Evolutionary conservation across 352 stramenopile species (phyloP).

Genomic region (Globisporangium acanthophoron): DNA sequence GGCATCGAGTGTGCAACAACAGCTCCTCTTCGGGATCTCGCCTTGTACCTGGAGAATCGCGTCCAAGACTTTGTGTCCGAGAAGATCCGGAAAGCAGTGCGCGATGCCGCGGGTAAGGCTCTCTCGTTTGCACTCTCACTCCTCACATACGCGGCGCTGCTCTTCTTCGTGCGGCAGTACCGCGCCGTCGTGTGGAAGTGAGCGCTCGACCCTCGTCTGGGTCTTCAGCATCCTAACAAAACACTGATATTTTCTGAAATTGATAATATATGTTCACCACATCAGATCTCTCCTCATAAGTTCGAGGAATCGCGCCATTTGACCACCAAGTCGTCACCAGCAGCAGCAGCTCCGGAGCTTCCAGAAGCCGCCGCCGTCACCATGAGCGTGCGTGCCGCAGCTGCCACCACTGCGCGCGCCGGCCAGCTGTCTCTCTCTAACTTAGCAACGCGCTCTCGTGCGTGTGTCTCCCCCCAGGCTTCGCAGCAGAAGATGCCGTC

Average conservation of each 20-base stretch:
- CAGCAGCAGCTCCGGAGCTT: too few species aligned
- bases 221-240: conserved; percentile 25
- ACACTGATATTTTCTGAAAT: neutral
- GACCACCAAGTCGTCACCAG: too few species aligned
- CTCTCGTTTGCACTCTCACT: conserved; percentile 33
- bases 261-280: too few species aligned
- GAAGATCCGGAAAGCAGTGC: conserved; percentile 22
- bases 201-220: conserved; percentile 25
- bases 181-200: conserved; percentile 29
- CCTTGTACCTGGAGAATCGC: neutral
- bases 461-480: neutral
- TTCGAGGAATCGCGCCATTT: too few species aligned
- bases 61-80: conserved; percentile 9
- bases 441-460: too few species aligned
- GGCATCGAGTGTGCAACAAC: neutral
- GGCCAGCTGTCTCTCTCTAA: too few species aligned
- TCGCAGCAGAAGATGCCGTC: conserved; percentile 39
- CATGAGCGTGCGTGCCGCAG: too few species aligned
- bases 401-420: too few species aligned
- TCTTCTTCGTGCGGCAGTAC: conserved; percentile 32
- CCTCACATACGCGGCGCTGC: conserved; percentile 30
- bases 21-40: neutral
- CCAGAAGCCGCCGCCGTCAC: too few species aligned
- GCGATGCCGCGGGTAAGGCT: conserved; percentile 29
- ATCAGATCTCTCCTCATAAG: too few species aligned